Evolutionary conservation across 2,329 filamentous ascomycete genomes (phyloP), one percentile per base, ranked within the genome.

Genomic region (Colletotrichum tabaci): DNA sequence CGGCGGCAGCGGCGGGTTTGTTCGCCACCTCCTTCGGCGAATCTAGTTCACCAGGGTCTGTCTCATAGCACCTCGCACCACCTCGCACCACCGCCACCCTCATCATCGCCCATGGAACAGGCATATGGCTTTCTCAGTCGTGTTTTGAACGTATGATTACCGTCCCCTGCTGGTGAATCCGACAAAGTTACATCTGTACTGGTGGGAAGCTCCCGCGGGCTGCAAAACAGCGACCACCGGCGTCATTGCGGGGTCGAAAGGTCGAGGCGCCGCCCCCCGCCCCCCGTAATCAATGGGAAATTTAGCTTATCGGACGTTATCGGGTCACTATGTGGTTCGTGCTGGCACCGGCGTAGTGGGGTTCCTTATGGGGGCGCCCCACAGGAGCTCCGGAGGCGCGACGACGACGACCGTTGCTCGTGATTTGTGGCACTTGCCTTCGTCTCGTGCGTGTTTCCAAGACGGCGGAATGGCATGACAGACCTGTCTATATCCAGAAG

Each of bases 201-300:
- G 35, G 35, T 38, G 55, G 40, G n/a, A 42, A 23, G 55, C 55
- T 38, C 57, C 53, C 30, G 30, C 53, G 9, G n/a, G 15, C 12
- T 15, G 47, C 47, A 52, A 15, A 57, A 18, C 26, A 16, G 4
- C 8, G n/a, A 67, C 63, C 56, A 67, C 47, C 67, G 23, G 47
- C 67, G 65, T 69, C 69, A 72, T 72, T 72, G 69, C 69, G 69
- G 69, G 69, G 69, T 72, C 64, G 40, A 40, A 30, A 18, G 67
- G 64, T 61, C 64, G 42, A 56, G 57, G 16, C n/a, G 26, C 57
- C 5, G n/a, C 10, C 35, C 50, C 23, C 44, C 16, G n/a, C 66
- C 60, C 26, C 26, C 23, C 53, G 30, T 35, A n/a, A 38, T 9
- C 35, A 10, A 38, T 38, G 9, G 5, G 4, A 47, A 26, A 35